Evolutionary conservation across 1,284 basidiomycete species (phyloP).

Genomic region (Sporisorium scitamineum): DNA sequence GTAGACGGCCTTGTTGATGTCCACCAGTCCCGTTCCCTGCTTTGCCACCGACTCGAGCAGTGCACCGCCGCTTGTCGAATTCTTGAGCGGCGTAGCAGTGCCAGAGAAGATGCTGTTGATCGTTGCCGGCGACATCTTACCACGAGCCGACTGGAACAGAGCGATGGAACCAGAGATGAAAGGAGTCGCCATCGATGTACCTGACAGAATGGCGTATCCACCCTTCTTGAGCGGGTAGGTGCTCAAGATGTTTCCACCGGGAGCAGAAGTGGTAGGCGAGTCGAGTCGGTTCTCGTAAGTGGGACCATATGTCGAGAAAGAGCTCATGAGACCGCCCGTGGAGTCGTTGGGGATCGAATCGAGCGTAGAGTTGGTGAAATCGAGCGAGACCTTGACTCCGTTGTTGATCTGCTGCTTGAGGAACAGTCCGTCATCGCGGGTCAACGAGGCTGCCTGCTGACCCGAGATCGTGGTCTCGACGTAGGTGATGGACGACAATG

Average conservation of each 20-base stretch:
- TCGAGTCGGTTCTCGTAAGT: slow-evolving; percentile 76
- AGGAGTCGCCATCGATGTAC: slow-evolving; percentile 67
- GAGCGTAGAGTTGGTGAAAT: slow-evolving; percentile 73
- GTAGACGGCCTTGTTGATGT: slow-evolving; percentile 76
- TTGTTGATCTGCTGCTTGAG: slow-evolving; percentile 71
- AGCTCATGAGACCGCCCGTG: slow-evolving; percentile 74
- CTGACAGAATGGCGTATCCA: slow-evolving; percentile 72
- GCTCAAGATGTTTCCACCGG: slow-evolving; percentile 73
- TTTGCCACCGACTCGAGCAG: slow-evolving; percentile 76
- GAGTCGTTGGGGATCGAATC: slow-evolving; percentile 68
- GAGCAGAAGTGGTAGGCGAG: slow-evolving; percentile 74
- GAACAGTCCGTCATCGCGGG: slow-evolving; percentile 51
- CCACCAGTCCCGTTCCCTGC: slow-evolving; percentile 78
- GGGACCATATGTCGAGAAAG: slow-evolving; percentile 76
- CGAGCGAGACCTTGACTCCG: slow-evolving; percentile 71
- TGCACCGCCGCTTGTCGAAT: slow-evolving; percentile 72
- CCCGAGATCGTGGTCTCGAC: slow-evolving; percentile 34
- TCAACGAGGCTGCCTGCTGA: slow-evolving; percentile 52
- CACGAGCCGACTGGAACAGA: slow-evolving; percentile 74
- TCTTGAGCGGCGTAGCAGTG: slow-evolving; percentile 74
- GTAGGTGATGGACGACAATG: slow-evolving; percentile 64
- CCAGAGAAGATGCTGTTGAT: slow-evolving; percentile 75
- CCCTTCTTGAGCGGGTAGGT: slow-evolving; percentile 63
- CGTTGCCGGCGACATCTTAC: slow-evolving; percentile 67
- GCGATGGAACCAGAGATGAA: slow-evolving; percentile 78